Evolutionary conservation across 1,139 yeast species (phyloP), one percentile per base, ranked within the genome.

Genomic region (Sugiyamaella grinbergsii): DNA sequence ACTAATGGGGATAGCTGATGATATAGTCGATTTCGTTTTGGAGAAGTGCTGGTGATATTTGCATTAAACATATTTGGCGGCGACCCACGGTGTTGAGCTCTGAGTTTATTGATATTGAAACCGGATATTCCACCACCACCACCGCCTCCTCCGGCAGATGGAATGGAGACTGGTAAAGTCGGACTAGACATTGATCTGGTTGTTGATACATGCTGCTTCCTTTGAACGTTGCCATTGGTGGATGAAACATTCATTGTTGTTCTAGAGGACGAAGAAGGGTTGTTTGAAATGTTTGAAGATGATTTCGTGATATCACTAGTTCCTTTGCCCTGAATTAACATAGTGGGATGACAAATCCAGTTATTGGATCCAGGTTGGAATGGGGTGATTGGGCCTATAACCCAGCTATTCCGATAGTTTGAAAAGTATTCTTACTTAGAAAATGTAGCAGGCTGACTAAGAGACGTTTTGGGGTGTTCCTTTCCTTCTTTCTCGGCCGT

Each of bases 131-230:
- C 11, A 11, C 16, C 19, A 18, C 34, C 10, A n/a, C 34, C 19
- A 26, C 42, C n/a, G n/a, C n/a, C n/a, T n/a, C n/a, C n/a, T n/a
- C n/a, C n/a, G n/a, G n/a, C 33, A 15, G 43, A 40, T 26, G 43
- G 43, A n/a, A 40, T 40, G 16, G 43, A 40, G 10, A 40, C 43
- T 10, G 43, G 43, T 29, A 40, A 15, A 20, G 43, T 40, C 5
- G 43, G 43, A 11, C n/a, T 40, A 26, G 34, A 26, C 34, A 40
- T 40, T 8, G 34, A 26, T 40, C 43, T 26, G 3, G 34, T 11
- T 3, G 16, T 5, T 5, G 43, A 13, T n/a, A 40, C 43, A 28
- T 40, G 43, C n/a, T n/a, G n/a, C 16, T 34, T 40, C 13, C 43
- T 40, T 28, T 18, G 22, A 6, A 15, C 13, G 11, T 29, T 29